Conservation (phyloP, 257 asterid genomes). For the Solanum peruvianum region DNA sequence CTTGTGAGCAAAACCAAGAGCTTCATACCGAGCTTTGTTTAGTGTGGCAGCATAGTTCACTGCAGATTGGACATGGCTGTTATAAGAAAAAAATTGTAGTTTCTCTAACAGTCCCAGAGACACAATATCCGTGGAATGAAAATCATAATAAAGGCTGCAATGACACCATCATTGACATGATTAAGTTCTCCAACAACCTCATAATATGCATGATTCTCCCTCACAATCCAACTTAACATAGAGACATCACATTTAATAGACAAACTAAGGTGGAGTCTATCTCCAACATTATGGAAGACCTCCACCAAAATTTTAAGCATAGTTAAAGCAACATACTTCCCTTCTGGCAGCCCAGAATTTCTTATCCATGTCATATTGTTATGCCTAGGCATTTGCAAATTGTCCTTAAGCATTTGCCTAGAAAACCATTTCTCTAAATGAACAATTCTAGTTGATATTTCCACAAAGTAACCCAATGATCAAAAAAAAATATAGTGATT, state of each 20-base stretch:
- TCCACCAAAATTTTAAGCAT: background rate
- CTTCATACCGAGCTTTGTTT: background rate
- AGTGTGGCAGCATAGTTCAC: constrained; percentile 1
- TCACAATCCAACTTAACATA: no score
- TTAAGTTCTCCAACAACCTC: no score
- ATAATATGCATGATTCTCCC: no score
- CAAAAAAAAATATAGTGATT: background rate
- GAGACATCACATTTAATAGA: no score
- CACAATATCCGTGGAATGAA: no score
- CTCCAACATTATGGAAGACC: background rate
- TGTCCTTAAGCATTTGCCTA: background rate
- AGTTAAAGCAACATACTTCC: no score
- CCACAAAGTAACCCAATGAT: background rate
- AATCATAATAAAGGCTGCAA: no score
- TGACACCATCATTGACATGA: no score
- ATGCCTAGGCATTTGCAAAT: constrained; percentile 67
- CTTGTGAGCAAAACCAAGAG: background rate
- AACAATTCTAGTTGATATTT: background rate
- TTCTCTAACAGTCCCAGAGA: no score
- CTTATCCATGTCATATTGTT: constrained; percentile 84
- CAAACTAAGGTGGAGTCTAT: constrained; percentile 19
- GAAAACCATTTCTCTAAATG: background rate
- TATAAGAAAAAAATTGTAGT: background rate
- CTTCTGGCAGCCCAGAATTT: constrained; percentile 56
- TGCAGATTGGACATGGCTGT: background rate